Evolutionary conservation across 352 stramenopile genomes (phyloP), one percentile per base, ranked within the genome.

Genomic region (Phytopythium aichiense): DNA sequence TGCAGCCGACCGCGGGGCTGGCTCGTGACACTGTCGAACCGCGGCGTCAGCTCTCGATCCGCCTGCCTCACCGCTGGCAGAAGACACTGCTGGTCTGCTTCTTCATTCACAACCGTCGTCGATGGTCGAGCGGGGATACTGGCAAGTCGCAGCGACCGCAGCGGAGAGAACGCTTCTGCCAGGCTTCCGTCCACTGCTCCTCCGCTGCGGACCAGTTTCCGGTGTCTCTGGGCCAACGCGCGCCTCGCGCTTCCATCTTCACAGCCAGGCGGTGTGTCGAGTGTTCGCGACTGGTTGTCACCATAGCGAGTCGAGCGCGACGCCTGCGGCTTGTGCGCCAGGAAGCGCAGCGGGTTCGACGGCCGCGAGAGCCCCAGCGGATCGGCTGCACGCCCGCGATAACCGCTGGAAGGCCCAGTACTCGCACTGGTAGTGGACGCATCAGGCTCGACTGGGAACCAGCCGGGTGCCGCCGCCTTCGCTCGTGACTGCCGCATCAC

Each of bases 61-160:
- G 37, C 40, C 16, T 60, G 25, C 0, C 9, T 49, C 13, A 58
- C 13, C 20, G 30, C 12, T 8, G 53, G 53, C 13, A 58, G 25
- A 0, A 58, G 12, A 3, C 4, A 15, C 8, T 22, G 35, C 4
- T 48, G 31, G 7, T 9, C 22, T 1, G 4, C 22, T 23, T 33
- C 53, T 13, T 46, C 20, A 0, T 49, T 13, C 7, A 6, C 22
- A 8, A 23, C n/a, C 2, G 53, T 23, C 12, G 4, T 31, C 9
- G 37, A 28, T 6, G 9, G 37, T 49, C 18, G n/a, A 22, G 23
- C 16, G 45, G 69, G 60, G 11, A 76, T 25, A 20, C 63, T 67
- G 18, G 63, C 65, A 11, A 87, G 66, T 12, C 76, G 73, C 2
- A 84, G 65, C 0, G 80, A 88, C 43, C 60, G 72, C 49, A 76